Conservation (phyloP, 2,329 filamentous ascomycete genomes). For the Hypoxylon sp. region DNA sequence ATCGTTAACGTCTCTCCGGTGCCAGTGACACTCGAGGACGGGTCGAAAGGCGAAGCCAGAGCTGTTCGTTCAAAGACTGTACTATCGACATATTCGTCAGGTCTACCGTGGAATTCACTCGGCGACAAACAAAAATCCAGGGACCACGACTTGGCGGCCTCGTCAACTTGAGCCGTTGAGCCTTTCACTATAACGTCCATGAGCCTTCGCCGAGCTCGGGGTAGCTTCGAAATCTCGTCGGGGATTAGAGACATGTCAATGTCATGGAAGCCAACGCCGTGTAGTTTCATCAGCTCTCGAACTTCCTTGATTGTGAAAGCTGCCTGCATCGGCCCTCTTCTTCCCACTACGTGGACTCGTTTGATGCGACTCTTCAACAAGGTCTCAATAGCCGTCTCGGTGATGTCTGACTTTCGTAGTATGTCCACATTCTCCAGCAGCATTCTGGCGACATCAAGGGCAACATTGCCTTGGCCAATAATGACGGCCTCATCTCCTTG, state of each 20-base stretch:
- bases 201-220: slow-evolving; percentile 81
- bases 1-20: slow-evolving; percentile 69
- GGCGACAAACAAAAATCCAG: slow-evolving; percentile 90
- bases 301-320: slow-evolving; percentile 97
- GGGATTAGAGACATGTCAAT: slow-evolving; percentile 78
- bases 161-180: slow-evolving; percentile 65
- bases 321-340: slow-evolving; percentile 91
- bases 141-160: slow-evolving; percentile 80
- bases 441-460: slow-evolving; percentile 91
- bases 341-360: slow-evolving; percentile 87
- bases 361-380: slow-evolving; percentile 81
- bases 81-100: slow-evolving; percentile 68
- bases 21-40: slow-evolving; percentile 62
- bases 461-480: slow-evolving; percentile 96
- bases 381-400: slow-evolving; percentile 83
- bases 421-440: slow-evolving; percentile 82
- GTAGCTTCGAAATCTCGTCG: slow-evolving; percentile 75
- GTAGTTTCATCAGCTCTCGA: slow-evolving; percentile 86
- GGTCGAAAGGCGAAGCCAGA: slow-evolving; percentile 70
- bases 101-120: slow-evolving; percentile 71
- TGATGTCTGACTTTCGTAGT: slow-evolving; percentile 88
- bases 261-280: slow-evolving; percentile 78
- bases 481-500: slow-evolving; percentile 86
- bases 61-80: slow-evolving; percentile 77
- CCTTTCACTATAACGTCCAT: slow-evolving; percentile 87